phyloP scores from a whole-genome alignment of 306 rosid genomes.

The Delonix regia region DNA sequence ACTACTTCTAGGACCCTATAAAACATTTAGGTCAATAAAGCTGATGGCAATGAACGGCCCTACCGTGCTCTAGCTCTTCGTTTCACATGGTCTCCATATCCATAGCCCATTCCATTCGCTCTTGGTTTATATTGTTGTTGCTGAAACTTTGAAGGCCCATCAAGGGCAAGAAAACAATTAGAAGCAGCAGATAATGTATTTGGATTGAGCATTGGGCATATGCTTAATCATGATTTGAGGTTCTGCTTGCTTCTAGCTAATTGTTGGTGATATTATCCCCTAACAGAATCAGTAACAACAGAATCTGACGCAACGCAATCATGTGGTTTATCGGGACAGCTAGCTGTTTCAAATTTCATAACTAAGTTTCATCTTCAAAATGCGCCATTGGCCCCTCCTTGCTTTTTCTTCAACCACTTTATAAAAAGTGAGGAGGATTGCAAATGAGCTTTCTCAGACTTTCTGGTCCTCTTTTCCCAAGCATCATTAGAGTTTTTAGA shows the following conservation, averaged over 20 bases:
- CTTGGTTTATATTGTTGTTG: background rate
- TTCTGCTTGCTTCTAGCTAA: too few relatives aligned
- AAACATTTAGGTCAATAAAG: background rate
- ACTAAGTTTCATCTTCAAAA: constrained; percentile 40
- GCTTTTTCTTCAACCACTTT: constrained; percentile 36
- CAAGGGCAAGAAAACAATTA: too few relatives aligned
- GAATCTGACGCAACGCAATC: constrained; percentile 37
- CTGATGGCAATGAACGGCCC: background rate
- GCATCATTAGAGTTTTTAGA: constrained; percentile 29
- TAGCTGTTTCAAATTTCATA: background rate
- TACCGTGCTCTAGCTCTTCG: too few relatives aligned
- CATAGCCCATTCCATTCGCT: too few relatives aligned
- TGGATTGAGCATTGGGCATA: background rate
- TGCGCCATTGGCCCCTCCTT: constrained; percentile 34
- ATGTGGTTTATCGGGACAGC: constrained; percentile 41
- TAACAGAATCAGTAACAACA: constrained; percentile 2
- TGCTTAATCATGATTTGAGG: background rate
- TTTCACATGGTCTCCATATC: background rate
- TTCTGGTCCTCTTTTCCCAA: constrained; percentile 43
- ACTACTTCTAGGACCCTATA: background rate
- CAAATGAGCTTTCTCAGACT: constrained; percentile 47
- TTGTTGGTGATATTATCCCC: too few relatives aligned
- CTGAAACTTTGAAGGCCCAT: background rate
- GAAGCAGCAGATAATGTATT: background rate
- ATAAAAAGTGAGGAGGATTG: constrained; percentile 39